phyloP scores from a whole-genome alignment of 1,284 basidiomycete species.

The Coniophora puteana region DNA sequence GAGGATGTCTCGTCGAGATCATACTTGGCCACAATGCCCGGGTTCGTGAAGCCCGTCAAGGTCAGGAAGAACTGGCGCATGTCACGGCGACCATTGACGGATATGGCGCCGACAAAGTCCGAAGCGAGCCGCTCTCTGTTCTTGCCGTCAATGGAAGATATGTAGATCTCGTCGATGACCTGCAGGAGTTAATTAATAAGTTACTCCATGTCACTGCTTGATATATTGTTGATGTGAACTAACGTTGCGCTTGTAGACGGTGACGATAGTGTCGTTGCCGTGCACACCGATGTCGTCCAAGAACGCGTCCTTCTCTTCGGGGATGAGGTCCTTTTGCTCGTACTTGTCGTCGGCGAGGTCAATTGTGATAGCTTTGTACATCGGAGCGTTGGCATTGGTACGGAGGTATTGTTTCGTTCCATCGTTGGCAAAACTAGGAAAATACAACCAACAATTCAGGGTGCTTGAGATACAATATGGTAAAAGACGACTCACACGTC shows the following conservation, averaged over 20 bases:
- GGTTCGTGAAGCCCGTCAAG: constrained; percentile 71
- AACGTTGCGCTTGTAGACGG: constrained; percentile 77
- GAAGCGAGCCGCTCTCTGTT: constrained; percentile 55
- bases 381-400: constrained; percentile 66
- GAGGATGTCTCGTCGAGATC: constrained; percentile 47
- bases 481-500: constrained; percentile 42
- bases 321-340: constrained; percentile 60
- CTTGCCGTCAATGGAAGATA: constrained; percentile 63
- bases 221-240: constrained; percentile 12
- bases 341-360: constrained; percentile 54
- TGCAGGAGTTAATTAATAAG: constrained; percentile 21
- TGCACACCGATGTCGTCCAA: constrained; percentile 53
- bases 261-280: constrained; percentile 55
- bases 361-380: constrained; percentile 64
- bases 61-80: constrained; percentile 69
- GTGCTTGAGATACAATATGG: constrained; percentile 6
- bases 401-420: constrained; percentile 61
- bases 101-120: constrained; percentile 71
- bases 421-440: constrained; percentile 59
- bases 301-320: constrained; percentile 65
- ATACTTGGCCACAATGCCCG: constrained; percentile 64
- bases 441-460: constrained; percentile 1
- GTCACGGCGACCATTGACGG: constrained; percentile 49
- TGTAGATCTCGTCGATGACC: constrained; percentile 82
- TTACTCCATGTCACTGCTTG: background rate